Percentiles rank a stretch among this genome's conserved stretches.
Conservation (phyloP, 2,329 filamentous ascomycete genomes). For the Aquanectria penicillioides region DNA sequence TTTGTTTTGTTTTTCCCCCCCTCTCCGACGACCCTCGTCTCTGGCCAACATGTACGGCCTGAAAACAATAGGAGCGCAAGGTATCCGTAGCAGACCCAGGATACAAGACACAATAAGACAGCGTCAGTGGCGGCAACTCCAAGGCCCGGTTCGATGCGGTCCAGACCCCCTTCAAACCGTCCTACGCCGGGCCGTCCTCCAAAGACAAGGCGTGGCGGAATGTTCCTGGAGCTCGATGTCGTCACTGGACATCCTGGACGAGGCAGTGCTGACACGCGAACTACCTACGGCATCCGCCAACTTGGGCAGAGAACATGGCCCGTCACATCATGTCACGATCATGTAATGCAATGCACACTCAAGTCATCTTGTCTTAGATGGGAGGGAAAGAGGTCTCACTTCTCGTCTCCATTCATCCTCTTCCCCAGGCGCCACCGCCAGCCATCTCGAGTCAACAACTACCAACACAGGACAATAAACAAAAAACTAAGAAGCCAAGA, state of each 20-base stretch:
- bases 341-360: constrained; percentile 31
- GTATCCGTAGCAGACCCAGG: constrained; percentile 4
- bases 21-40: no score
- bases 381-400: neutral
- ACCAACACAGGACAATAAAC: neutral
- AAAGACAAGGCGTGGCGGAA: no score
- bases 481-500: no score
- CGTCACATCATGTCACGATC: constrained; percentile 29
- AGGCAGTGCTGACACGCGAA: no score
- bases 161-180: no score
- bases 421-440: constrained; percentile 11
- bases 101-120: constrained; percentile 4
- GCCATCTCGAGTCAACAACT: constrained; percentile 4
- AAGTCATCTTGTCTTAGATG: constrained; percentile 14
- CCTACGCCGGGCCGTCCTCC: no score
- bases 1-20: neutral
- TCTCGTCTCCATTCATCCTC: neutral
- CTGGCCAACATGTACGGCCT: no score
- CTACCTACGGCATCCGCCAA: no score
- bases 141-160: no score
- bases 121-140: neutral
- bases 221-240: no score
- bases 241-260: no score
- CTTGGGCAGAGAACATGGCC: constrained; percentile 30
- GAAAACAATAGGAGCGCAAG: neutral